phyloP scores from a whole-genome alignment of 306 rosid genomes.

The Rosa persica region DNA sequence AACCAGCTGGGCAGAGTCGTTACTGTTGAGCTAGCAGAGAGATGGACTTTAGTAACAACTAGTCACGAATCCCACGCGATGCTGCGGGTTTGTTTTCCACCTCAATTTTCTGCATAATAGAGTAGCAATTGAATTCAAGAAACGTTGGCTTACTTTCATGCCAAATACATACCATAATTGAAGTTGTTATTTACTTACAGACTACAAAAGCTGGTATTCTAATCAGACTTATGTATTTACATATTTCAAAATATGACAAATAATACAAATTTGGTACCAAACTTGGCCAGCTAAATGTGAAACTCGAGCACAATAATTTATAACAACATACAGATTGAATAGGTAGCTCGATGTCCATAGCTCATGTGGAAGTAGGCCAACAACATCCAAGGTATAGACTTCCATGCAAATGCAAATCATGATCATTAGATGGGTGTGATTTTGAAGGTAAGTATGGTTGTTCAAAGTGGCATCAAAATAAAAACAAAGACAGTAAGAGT shows the following conservation, averaged over 20 bases:
- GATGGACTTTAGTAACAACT: background rate
- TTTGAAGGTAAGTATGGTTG: background rate
- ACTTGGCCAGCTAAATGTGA: background rate
- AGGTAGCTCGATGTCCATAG: constrained; percentile 68
- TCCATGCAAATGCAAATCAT: constrained; percentile 39
- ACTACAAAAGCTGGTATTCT: too few species aligned
- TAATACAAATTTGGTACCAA: background rate
- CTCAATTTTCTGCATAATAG: too few species aligned
- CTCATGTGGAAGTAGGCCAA: constrained; percentile 63
- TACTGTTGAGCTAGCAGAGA: background rate
- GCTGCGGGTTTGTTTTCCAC: too few species aligned
- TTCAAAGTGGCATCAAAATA: background rate
- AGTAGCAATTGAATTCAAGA: too few species aligned
- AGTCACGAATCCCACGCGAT: too few species aligned
- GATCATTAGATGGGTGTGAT: background rate
- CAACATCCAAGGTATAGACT: constrained; percentile 42
- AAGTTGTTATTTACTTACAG: too few species aligned
- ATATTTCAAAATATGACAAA: background rate
- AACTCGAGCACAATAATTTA: background rate
- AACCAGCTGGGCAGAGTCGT: background rate
- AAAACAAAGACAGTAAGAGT: constrained; percentile 6
- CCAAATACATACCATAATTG: too few species aligned
- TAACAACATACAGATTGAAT: constrained; percentile 57
- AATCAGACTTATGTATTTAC: too few species aligned
- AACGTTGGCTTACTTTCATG: too few species aligned